A percentile compares a stretch with the other conserved stretches of the same genome.
Evolutionary conservation across 371 early-diverging fungal genomes (phyloP).

Genomic region (Pancytospora philotis): DNA sequence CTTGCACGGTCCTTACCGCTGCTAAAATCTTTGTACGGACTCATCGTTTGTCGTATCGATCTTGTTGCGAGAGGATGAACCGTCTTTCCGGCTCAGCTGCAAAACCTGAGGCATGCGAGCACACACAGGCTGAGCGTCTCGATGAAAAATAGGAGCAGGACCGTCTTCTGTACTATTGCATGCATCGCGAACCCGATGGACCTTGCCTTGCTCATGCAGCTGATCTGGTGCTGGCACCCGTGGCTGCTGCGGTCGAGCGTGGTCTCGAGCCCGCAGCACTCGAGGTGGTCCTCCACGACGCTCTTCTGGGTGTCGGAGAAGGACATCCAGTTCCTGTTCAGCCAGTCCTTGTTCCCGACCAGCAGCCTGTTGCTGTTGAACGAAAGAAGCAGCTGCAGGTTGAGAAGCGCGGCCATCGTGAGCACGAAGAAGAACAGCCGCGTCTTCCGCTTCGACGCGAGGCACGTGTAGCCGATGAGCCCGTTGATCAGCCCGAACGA

Average conservation of each 20-base stretch:
- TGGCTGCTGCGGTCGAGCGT: slow-evolving; percentile 14
- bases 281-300: slow-evolving; percentile 36
- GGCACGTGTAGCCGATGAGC: background rate
- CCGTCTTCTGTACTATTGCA: slow-evolving; percentile 9
- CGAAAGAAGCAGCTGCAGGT: slow-evolving; percentile 24
- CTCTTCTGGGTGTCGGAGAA: slow-evolving; percentile 18
- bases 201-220: background rate
- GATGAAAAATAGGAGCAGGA: slow-evolving; percentile 33
- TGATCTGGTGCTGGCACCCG: slow-evolving; percentile 2
- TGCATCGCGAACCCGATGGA: background rate
- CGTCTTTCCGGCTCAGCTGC: slow-evolving; percentile 17
- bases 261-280: slow-evolving; percentile 42
- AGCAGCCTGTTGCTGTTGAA: slow-evolving; percentile 12
- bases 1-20: no score
- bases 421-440: slow-evolving; percentile 15
- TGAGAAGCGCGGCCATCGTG: slow-evolving; percentile 18
- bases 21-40: no score
- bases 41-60: no score
- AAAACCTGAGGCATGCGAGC: slow-evolving; percentile 26
- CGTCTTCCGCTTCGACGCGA: background rate
- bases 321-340: slow-evolving; percentile 18
- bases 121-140: slow-evolving; percentile 32
- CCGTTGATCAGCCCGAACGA: background rate
- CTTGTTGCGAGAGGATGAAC: no score
- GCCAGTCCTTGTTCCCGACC: slow-evolving; percentile 27